Evolutionary conservation across 192 early-diverging fungal genomes (phyloP), one percentile per base, ranked within the genome.

Genomic region (Coemansia guatemalensis): DNA sequence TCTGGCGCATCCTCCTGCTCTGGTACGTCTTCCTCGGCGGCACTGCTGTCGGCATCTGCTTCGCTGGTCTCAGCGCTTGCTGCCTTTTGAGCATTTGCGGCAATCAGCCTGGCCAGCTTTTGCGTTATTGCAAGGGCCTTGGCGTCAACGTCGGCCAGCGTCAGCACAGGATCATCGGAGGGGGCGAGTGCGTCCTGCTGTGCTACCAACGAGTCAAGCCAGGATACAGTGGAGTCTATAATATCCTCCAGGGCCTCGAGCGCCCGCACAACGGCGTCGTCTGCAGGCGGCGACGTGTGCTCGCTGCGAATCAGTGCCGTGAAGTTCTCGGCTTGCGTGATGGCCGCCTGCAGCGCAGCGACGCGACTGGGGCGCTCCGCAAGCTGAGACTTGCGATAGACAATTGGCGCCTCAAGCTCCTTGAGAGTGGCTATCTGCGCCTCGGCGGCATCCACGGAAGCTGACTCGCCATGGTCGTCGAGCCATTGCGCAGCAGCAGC

Each of bases 401-500:
- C 57, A 48, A 88, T 71, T 1, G 71, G 71, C 35, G 75, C 72
- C 51, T 72, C 63, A 33, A 86, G 77, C 2, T 70, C 68, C 35
- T 79, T 68, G 25, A 89, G 70, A 27, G 33, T 41, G 32, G 74
- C 65, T 26, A 84, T 54, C 27, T 81, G 53, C 1, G 49, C 49
- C 57, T 80, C 57, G 18, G 89, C 69, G n/a, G 68, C 83, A 3
- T 59, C 61, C 1, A 79, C 64, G 6, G 56, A 22, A 1, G 93
- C 92, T 18, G 78, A 58, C 50, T 94, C 92, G 11, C 86, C 91
- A 23, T 87, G 86, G 48, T 88, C 90, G 59, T 95, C 89, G 22
- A 97, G 68, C 97, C 97, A 99, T 17, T 93, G 93, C 5, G 88
- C 85, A 3, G 84, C 75, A 20, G 75, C 83, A 12, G 82, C 75